Base-by-base conservation (phyloP, 1,284 basidiomycete genomes). In the Leccinum griseonigrum region DNA sequence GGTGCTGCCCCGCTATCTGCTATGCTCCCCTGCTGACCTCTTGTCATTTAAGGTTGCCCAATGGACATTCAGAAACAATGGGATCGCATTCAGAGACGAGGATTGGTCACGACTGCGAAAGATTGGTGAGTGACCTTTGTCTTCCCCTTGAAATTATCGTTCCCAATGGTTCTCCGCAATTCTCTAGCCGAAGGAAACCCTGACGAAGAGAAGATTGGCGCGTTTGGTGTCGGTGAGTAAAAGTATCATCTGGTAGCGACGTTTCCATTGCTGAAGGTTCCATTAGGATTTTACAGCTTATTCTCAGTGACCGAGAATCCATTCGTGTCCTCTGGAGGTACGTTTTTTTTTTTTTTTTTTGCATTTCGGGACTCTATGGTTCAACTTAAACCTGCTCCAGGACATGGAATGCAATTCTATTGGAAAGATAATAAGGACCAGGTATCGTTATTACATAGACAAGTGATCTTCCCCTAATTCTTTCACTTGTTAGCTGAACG, bases 371-470 rank as follows among this genome's bases (percentile, higher is more conserved):
- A 2, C 7, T n/a, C 38, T 32, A 14, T 40, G 26, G 10, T 57
- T 56, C 34, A 59, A 18, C n/a, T 48, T n/a, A 0, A 16, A 54
- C 61, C 8, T 58, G 13, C 46, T 22, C 13, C 46, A 90, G 87
- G 84, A 57, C 85, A 94, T 72, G 95, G 92, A 87, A 97, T 97
- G 95, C 92, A 91, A 2, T 98, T 99, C 75, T 93, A 97, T 74
- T 99, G 95, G 95, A 96, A 95, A 73, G 91, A 93, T 68, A 89
- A 90, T 68, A 92, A 91, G 70, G 94, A 97, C 70, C 88, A 90
- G 77, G 88, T 87, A 66, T 54, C 63, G 6, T 22, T 3, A 0
- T 18, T 34, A 14, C 48, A 14, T 4, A 10, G 2, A 11, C 1
- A 7, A 29, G 1, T 50, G 4, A 31, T 10, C 36, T n/a, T 18